Percentiles rank a stretch among this genome's conserved stretches.
These are phyloP conservation scores for Blechomonas ayalai DNA, from an alignment of 208 protist genomes.

Conservation along the genomic window DNA sequence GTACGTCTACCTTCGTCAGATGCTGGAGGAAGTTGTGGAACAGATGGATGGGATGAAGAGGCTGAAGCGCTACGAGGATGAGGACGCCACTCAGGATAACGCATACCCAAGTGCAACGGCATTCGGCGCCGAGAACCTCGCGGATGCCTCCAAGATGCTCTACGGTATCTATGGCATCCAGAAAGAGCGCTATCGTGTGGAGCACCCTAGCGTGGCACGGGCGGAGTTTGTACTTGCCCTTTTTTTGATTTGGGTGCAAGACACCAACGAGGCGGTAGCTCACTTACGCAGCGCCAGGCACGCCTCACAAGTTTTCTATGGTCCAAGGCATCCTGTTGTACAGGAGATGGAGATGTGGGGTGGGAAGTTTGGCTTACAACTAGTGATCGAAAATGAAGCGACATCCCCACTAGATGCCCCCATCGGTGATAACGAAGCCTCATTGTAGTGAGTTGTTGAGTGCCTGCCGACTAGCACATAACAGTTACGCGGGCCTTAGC, in stretches of 20 bases:
- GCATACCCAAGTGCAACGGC: constrained; percentile 47
- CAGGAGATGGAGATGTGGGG: constrained; percentile 75
- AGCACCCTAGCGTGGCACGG: constrained; percentile 59
- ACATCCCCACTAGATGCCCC: too few relatives aligned
- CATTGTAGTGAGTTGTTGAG: too few relatives aligned
- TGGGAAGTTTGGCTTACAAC: constrained; percentile 39
- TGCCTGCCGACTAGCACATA: too few relatives aligned
- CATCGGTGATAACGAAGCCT: too few relatives aligned
- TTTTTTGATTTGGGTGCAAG: constrained; percentile 77
- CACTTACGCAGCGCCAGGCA: constrained; percentile 35
- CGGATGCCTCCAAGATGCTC: constrained; percentile 83
- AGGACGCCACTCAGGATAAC: constrained; percentile 26
- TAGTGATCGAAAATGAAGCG: too few relatives aligned
- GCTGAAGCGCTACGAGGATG: constrained; percentile 66
- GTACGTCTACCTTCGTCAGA: constrained; percentile 37
- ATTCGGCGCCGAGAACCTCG: constrained; percentile 76
- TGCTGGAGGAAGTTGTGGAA: constrained; percentile 52
- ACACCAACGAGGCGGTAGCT: constrained; percentile 34
- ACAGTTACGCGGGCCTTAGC: too few relatives aligned
- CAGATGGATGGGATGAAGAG: constrained; percentile 34
- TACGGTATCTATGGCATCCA: constrained; percentile 79
- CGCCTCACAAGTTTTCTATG: constrained; percentile 62
- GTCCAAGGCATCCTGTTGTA: constrained; percentile 69
- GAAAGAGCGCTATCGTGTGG: constrained; percentile 53
- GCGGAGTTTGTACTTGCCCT: constrained; percentile 75